Percentiles rank a stretch among this genome's conserved stretches.
phyloP scores from a whole-genome alignment of 2,329 filamentous ascomycete genomes.

The Helminthosporium solani region DNA sequence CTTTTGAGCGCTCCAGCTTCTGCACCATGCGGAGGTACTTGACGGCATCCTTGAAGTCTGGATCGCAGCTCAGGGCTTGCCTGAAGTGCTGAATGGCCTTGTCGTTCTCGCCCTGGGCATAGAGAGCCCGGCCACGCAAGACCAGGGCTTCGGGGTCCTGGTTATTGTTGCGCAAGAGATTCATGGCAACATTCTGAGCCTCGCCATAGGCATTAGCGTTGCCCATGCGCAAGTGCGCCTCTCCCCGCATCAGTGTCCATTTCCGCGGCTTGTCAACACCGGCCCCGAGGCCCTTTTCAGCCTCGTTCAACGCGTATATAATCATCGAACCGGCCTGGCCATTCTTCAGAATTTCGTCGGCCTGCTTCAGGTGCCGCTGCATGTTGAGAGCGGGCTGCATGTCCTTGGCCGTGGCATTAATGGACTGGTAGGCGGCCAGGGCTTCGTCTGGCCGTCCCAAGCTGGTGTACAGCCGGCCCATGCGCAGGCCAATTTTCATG shows the following conservation, averaged over 20 bases:
- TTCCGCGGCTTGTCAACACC: constrained; percentile 81
- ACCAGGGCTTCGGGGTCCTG: constrained; percentile 93
- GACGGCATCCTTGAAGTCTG: constrained; percentile 84
- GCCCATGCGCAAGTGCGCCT: constrained; percentile 91
- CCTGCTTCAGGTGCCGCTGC: constrained; percentile 77
- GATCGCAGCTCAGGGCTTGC: constrained; percentile 85
- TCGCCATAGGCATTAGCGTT: constrained; percentile 86
- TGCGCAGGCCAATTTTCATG: constrained; percentile 80
- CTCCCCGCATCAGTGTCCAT: constrained; percentile 90
- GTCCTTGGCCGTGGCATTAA: constrained; percentile 83
- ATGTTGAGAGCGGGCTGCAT: constrained; percentile 80
- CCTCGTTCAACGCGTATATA: constrained; percentile 86
- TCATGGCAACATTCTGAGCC: constrained; percentile 90
- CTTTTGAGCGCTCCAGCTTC: constrained; percentile 89
- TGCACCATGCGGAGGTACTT: constrained; percentile 88
- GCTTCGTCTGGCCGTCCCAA: constrained; percentile 86
- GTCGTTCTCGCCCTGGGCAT: constrained; percentile 89
- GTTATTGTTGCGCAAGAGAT: constrained; percentile 78
- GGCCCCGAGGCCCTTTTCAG: constrained; percentile 73
- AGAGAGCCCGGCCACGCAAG: constrained; percentile 81
- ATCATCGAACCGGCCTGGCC: constrained; percentile 88
- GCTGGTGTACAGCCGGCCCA: constrained; percentile 86
- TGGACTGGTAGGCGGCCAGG: constrained; percentile 75
- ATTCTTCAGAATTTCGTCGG: constrained; percentile 71
- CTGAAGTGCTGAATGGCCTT: constrained; percentile 92